Evolutionary conservation across 768 basidiomycete genomes (phyloP), one percentile per base, ranked within the genome.

Genomic region (Tylopilus plumbeoviolaceoides): DNA sequence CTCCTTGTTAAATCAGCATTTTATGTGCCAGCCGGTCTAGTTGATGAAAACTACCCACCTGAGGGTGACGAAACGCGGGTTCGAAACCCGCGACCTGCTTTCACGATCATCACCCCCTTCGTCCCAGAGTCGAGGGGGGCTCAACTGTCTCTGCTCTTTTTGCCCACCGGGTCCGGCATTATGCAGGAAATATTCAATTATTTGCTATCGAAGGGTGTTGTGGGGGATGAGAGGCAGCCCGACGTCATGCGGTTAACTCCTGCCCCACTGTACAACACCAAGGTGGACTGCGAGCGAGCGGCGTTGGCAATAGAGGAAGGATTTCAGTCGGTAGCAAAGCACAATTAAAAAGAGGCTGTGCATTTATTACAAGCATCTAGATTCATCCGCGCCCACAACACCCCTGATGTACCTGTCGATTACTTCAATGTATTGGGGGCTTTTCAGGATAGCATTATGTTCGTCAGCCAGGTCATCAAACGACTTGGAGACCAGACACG

Each of bases 201-300:
- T 38, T 69, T 98, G 62, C 72, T 76, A 20, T 75, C 77, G 55
- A 69, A 75, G 47, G 97, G 97, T 7, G 87, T 99, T 14, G 78
- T 97, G 47, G 95, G 91, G 10, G 97, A 99, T 70, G 91, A 95
- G 70, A 75, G 97, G 63, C 74, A 84, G 62, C 95, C 97, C 25
- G 88, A 92, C 64, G 91, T 98, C 47, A 94, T 99, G 60, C 81
- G 97, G 10, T 72, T 98, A 42, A 81, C 92, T 56, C 94, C 95
- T 44, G 78, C 78, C 15, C 88, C 95, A 31, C 72, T 98, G 65
- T 99, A 98, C 70, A 97, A 88, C 66, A 85, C 86, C 12, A 75
- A 84, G 59, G 71, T 74, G 59, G 97, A 99, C 60, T 88, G 88
- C 55, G 79, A 88, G 61, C 72, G 76, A 49, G 90, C 85, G 11